Percentiles rank a stretch among this genome's conserved stretches.
Evolutionary conservation across 2,329 filamentous ascomycete genomes (phyloP).

Genomic region (Thelonectria blattea): DNA sequence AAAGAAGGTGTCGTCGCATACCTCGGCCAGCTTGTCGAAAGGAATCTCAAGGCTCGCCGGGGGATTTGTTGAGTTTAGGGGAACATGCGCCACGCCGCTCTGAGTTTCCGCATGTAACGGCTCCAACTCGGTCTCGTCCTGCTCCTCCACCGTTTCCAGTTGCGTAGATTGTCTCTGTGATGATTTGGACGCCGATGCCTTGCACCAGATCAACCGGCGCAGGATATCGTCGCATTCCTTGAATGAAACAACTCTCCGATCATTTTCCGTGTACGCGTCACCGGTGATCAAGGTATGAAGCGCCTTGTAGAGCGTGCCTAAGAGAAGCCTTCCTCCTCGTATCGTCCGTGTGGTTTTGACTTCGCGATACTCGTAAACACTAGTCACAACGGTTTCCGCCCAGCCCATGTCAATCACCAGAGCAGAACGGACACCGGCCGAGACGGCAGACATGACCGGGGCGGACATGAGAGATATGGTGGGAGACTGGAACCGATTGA

Average conservation of each 20-base stretch:
- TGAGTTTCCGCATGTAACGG: slow-evolving; percentile 27
- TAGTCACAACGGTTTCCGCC: slow-evolving; percentile 86
- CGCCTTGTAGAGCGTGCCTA: slow-evolving; percentile 71
- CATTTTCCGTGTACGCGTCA: slow-evolving; percentile 41
- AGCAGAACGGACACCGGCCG: slow-evolving; percentile 84
- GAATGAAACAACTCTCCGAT: slow-evolving; percentile 62
- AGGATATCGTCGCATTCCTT: slow-evolving; percentile 83
- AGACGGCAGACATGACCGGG: slow-evolving; percentile 74
- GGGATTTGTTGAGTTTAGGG: slow-evolving; percentile 53
- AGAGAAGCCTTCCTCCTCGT: slow-evolving; percentile 75
- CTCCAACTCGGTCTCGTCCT: slow-evolving; percentile 57
- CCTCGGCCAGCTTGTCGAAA: slow-evolving; percentile 73
- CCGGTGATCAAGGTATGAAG: slow-evolving; percentile 49
- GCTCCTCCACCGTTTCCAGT: slow-evolving; percentile 60
- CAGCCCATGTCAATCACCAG: slow-evolving; percentile 91
- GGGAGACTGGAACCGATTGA: slow-evolving; percentile 80
- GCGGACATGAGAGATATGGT: slow-evolving; percentile 81
- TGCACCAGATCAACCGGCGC: slow-evolving; percentile 79
- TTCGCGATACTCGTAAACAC: slow-evolving; percentile 89
- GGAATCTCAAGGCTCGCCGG: slow-evolving; percentile 67
- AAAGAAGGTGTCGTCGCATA: slow-evolving; percentile 79
- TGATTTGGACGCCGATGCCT: slow-evolving; percentile 41
- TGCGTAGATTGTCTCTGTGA: slow-evolving; percentile 48
- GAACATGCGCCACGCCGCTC: slow-evolving; percentile 48
- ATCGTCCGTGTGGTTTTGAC: slow-evolving; percentile 73